Evolutionary conservation across 2,329 filamentous ascomycete genomes (phyloP), one percentile per base, ranked within the genome.

Genomic region (Botryotinia globosa): DNA sequence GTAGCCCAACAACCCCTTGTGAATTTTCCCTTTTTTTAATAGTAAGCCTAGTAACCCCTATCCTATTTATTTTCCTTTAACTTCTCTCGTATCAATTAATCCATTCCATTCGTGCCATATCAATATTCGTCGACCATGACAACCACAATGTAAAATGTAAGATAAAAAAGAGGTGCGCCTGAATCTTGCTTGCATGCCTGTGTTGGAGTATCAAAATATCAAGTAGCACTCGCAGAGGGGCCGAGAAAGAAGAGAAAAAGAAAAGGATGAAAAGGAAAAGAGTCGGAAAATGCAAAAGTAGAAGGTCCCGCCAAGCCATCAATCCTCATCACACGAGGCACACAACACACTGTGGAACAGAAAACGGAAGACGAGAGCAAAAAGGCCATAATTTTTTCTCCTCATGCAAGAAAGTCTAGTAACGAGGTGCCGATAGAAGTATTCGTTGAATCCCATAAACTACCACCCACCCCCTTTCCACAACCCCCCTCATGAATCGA

Each of bases 351-450:
- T n/a, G 34, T 66, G 64, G 61, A 54, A 66, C 64, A 70, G n/a
- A 63, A 76, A 80, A 78, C 80, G 78, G 75, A 78, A 79, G 73
- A 78, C 77, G 78, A 77, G 77, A 77, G 74, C 63, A 79, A 80
- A 79, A 79, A 76, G 74, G 73, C 77, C 76, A 66, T 66, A 76
- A 62, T 62, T 76, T 76, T 54, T 68, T 59, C 54, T 77, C 75
- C 67, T 77, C 77, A 80, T 80, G 77, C 77, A 79, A 75, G 77
- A 78, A 78, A 77, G 74, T 80, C 78, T 80, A 79, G 78, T 76
- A 79, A 78, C 72, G 74, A 77, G 75, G 74, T 75, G 74, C 75
- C 72, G 74, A 78, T 77, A 74, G 74, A 74, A 70, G 74, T 74
- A 73, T 74, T 74, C 74, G 70, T 76, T 75, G 69, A 76, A 74